Evolutionary conservation across 805 yeast species (phyloP).

Genomic region (Candida nemodendra): DNA sequence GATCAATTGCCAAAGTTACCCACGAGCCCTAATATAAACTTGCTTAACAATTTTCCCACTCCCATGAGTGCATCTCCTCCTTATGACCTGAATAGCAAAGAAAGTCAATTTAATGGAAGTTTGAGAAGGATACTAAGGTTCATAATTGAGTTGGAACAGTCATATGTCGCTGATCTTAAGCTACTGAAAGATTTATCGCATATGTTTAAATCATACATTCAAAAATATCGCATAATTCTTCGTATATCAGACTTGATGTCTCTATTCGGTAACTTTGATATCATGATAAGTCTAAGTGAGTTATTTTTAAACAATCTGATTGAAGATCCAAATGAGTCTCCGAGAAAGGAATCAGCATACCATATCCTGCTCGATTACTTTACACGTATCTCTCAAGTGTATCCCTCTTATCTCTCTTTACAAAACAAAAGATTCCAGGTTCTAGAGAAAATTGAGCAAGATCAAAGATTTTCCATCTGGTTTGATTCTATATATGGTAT

Average conservation of each 20-base stretch:
- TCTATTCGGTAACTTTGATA: conserved; percentile 44
- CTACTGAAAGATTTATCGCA: conserved; percentile 34
- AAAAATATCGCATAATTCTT: conserved; percentile 31
- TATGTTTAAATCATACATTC: conserved; percentile 30
- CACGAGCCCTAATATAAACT: conserved; percentile 27
- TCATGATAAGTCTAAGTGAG: conserved; percentile 37
- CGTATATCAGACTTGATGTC: conserved; percentile 35
- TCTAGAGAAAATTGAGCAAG: conserved; percentile 2
- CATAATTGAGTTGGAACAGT: conserved; percentile 35
- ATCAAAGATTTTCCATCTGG: conserved; percentile 15
- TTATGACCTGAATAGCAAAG: conserved; percentile 1
- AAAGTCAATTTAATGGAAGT: conserved; percentile 1
- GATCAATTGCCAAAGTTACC: not conserved
- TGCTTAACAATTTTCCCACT: conserved; percentile 32
- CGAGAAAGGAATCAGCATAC: conserved; percentile 9
- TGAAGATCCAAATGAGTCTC: not conserved
- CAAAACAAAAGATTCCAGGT: conserved; percentile 8
- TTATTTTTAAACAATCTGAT: conserved; percentile 24
- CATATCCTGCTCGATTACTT: conserved; percentile 19
- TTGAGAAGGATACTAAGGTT: conserved; percentile 26
- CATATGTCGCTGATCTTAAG: conserved; percentile 31
- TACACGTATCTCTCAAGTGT: conserved; percentile 23
- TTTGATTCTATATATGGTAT: conserved; percentile 8
- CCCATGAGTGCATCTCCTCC: conserved; percentile 1
- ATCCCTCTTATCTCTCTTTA: conserved; percentile 24